Evolutionary conservation across 495 filamentous ascomycete species (phyloP).

Genomic region (Podospora conica): DNA sequence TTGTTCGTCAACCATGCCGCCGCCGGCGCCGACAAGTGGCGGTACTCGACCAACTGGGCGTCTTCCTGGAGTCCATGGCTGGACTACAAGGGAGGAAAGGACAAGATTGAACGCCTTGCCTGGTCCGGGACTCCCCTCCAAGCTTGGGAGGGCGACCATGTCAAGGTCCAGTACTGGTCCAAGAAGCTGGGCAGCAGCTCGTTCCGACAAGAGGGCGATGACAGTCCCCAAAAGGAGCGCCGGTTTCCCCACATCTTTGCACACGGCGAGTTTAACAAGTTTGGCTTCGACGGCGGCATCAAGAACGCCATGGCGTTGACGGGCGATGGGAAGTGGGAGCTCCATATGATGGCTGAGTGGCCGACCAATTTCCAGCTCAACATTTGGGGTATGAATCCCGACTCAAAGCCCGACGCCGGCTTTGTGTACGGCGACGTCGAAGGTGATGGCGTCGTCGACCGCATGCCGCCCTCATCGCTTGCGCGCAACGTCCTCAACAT

Average conservation of each 20-base stretch:
- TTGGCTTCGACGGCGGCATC: constrained; percentile 59
- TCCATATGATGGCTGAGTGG: constrained; percentile 57
- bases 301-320: constrained; percentile 43
- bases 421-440: constrained; percentile 57
- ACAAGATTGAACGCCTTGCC: constrained; percentile 37
- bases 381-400: constrained; percentile 52
- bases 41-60: constrained; percentile 59
- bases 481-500: constrained; percentile 51
- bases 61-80: constrained; percentile 56
- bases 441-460: constrained; percentile 52
- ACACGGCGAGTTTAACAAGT: constrained; percentile 60
- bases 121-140: constrained; percentile 61
- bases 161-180: constrained; percentile 62
- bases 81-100: constrained; percentile 46
- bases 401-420: constrained; percentile 54
- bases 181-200: constrained; percentile 54
- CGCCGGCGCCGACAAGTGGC: constrained; percentile 57
- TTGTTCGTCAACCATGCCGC: constrained; percentile 55
- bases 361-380: constrained; percentile 52
- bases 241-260: constrained; percentile 62
- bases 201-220: constrained; percentile 58
- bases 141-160: constrained; percentile 59
- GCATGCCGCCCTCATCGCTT: constrained; percentile 53
- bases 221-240: constrained; percentile 32
- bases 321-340: constrained; percentile 51